phyloP scores from a whole-genome alignment of 345 rosid genomes.

The Gossypium arboreum region DNA sequence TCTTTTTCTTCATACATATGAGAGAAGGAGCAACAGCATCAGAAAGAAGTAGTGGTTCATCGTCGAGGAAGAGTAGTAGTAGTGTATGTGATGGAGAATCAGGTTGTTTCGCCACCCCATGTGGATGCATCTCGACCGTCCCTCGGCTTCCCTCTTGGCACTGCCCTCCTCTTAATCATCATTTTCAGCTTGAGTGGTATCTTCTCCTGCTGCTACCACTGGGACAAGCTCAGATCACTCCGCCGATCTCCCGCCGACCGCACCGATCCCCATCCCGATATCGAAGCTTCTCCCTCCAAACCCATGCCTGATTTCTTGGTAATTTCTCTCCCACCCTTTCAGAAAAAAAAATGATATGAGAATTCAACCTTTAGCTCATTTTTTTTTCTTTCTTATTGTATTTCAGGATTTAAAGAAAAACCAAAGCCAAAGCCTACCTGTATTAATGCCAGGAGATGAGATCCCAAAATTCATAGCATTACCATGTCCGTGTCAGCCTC shows the following conservation, averaged over 20 bases:
- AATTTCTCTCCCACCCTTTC: slow-evolving; percentile 9
- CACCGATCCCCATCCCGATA: slow-evolving; percentile 38
- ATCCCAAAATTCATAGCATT: slow-evolving; percentile 88
- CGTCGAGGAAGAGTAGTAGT: background rate
- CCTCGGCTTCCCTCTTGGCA: slow-evolving; percentile 89
- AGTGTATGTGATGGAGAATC: slow-evolving; percentile 55
- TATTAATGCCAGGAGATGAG: slow-evolving; percentile 85
- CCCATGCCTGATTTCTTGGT: slow-evolving; percentile 41
- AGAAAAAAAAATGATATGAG: background rate
- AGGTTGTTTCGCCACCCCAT: slow-evolving; percentile 64
- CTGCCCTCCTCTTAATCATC: slow-evolving; percentile 78
- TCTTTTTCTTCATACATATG: slow-evolving; percentile 20
- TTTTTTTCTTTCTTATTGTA: background rate
- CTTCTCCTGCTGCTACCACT: slow-evolving; percentile 97
- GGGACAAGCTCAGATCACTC: slow-evolving; percentile 89
- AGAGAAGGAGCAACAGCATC: slow-evolving; percentile 18
- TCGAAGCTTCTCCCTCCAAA: slow-evolving; percentile 54
- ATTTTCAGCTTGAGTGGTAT: slow-evolving; percentile 88
- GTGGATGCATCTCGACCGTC: slow-evolving; percentile 80
- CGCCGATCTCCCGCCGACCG: slow-evolving; percentile 53
- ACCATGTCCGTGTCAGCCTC: slow-evolving; percentile 83
- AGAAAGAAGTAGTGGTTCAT: background rate
- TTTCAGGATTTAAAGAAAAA: slow-evolving; percentile 50
- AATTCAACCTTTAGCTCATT: background rate
- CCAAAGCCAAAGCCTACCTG: slow-evolving; percentile 62